phyloP scores from a whole-genome alignment of 2,329 filamentous ascomycete species.

The Neurospora crassa region DNA sequence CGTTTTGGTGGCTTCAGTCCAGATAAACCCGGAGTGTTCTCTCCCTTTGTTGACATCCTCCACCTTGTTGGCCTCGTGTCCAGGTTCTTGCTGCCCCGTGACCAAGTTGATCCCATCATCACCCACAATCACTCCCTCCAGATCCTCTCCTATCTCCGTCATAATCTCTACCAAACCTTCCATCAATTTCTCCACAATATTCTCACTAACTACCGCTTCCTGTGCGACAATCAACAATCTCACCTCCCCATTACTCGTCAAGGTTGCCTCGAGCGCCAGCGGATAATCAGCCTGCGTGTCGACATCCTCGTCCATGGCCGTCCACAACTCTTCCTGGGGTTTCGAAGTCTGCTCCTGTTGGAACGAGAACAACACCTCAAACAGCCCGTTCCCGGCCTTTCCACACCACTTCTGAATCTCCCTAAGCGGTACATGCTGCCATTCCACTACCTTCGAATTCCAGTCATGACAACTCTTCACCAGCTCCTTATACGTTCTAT shows the following conservation, averaged over 20 bases:
- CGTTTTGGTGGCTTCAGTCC: slow-evolving; percentile 42
- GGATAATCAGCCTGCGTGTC: slow-evolving; percentile 55
- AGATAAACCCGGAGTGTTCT: slow-evolving; percentile 36
- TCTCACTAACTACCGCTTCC: slow-evolving; percentile 24
- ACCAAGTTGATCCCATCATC: background rate
- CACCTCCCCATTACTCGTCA: slow-evolving; percentile 38
- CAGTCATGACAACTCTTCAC: slow-evolving; percentile 57
- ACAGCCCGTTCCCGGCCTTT: slow-evolving; percentile 49
- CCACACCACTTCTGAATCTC: slow-evolving; percentile 70
- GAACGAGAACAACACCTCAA: slow-evolving; percentile 78
- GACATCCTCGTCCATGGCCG: slow-evolving; percentile 34
- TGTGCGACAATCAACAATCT: slow-evolving; percentile 52
- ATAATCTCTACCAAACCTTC: slow-evolving; percentile 28
- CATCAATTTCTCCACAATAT: slow-evolving; percentile 27
- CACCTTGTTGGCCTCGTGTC: background rate
- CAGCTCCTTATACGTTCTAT: slow-evolving; percentile 32
- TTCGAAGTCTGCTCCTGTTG: slow-evolving; percentile 40
- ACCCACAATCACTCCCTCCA: slow-evolving; percentile 1
- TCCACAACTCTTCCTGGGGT: slow-evolving; percentile 41
- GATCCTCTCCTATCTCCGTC: slow-evolving; percentile 15
- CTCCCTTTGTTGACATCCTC: background rate
- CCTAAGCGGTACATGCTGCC: slow-evolving; percentile 70
- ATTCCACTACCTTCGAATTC: slow-evolving; percentile 57
- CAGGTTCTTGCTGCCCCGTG: background rate
- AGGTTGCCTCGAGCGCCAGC: slow-evolving; percentile 64